Evolutionary conservation across 2,329 filamentous ascomycete species (phyloP).

Genomic region (Beauveria bassiana): DNA sequence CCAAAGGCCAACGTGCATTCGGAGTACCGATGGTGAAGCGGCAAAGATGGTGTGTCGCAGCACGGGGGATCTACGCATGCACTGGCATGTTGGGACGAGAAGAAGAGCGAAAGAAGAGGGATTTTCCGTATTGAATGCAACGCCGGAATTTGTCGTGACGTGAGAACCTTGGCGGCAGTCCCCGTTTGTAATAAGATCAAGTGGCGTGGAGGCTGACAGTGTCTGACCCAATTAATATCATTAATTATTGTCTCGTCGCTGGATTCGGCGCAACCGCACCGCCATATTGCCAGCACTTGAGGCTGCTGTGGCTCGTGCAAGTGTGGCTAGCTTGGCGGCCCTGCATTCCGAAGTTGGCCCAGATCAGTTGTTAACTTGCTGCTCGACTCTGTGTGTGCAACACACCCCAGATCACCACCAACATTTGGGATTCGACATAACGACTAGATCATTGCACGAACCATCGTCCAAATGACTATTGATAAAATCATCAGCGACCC

Average conservation of each 20-base stretch:
- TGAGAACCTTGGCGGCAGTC: constrained; percentile 9
- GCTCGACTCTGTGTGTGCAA: not conserved
- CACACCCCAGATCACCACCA: too few species aligned
- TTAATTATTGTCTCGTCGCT: not conserved
- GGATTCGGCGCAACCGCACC: not conserved
- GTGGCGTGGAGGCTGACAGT: not conserved
- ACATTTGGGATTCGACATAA: not conserved
- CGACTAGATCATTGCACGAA: not conserved
- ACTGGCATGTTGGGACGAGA: not conserved
- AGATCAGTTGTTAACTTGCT: not conserved
- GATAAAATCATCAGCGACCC: constrained; percentile 34
- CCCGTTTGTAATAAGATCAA: not conserved
- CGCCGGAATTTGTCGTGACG: constrained; percentile 5
- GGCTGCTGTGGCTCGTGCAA: not conserved
- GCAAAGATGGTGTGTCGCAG: not conserved
- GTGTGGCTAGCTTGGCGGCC: not conserved
- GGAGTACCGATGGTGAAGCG: not conserved
- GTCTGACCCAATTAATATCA: not conserved
- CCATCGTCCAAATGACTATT: constrained; percentile 25
- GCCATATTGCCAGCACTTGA: not conserved
- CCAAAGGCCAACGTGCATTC: too few species aligned
- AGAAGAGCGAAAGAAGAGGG: not conserved
- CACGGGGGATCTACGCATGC: too few species aligned
- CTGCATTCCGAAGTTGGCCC: not conserved
- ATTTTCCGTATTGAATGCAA: not conserved